phyloP scores from a whole-genome alignment of 331 rosid species.

The Pyracantha coccinea region DNA sequence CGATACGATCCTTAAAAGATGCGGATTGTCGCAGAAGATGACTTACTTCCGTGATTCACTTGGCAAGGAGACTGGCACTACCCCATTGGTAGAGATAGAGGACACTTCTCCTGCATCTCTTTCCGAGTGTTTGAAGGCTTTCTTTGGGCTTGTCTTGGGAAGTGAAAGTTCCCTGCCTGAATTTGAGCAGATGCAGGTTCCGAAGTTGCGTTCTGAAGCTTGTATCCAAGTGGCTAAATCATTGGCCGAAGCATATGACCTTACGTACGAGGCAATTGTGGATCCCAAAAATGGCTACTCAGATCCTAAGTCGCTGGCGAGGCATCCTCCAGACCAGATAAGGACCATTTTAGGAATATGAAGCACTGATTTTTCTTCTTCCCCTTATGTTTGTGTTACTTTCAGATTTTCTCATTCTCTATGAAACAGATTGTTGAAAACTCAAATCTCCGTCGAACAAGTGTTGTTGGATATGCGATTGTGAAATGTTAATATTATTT shows the following conservation, averaged over 20 bases:
- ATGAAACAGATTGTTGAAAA: neutral
- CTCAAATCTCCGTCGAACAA: neutral
- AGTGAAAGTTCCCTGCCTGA: constrained; percentile 83
- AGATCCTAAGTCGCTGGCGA: constrained; percentile 82
- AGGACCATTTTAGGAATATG: constrained; percentile 93
- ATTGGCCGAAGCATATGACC: constrained; percentile 73
- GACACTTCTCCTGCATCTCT: constrained; percentile 60
- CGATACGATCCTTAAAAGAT: constrained; percentile 62
- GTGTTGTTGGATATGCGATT: neutral
- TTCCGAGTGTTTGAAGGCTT: constrained; percentile 65
- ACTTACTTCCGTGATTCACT: constrained; percentile 37
- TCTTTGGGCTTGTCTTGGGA: constrained; percentile 85
- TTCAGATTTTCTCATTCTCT: too few species aligned
- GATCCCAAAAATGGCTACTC: constrained; percentile 82
- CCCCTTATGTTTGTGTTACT: too few species aligned
- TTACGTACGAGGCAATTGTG: constrained; percentile 73
- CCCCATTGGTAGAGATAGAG: constrained; percentile 68
- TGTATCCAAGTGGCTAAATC: constrained; percentile 71
- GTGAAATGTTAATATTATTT: too few species aligned
- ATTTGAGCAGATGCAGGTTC: constrained; percentile 95
- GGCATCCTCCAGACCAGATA: constrained; percentile 99
- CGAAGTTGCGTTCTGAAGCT: constrained; percentile 86
- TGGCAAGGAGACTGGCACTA: constrained; percentile 25
- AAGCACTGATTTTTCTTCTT: neutral
- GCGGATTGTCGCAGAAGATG: constrained; percentile 73